Evolutionary conservation across 1,284 basidiomycete genomes (phyloP), one percentile per base, ranked within the genome.

Genomic region (Grifola frondosa): DNA sequence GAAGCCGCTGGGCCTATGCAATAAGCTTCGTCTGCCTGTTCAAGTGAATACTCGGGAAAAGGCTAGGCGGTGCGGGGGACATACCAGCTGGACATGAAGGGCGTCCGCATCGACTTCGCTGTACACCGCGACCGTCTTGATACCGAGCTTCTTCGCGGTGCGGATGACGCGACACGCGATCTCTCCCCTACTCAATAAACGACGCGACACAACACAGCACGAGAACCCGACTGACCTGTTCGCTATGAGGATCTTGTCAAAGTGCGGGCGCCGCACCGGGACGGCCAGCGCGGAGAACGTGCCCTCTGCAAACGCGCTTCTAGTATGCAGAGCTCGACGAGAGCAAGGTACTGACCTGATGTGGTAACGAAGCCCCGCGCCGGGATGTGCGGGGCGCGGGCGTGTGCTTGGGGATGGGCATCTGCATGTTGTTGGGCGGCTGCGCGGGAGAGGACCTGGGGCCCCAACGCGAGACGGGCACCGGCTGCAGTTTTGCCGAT

Each of bases 21-120:
- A 61, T 91, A 95, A 5, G 94, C 93, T 61, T 97, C 94, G 60
- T 97, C 94, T n/a, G 95, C 94, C 85, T 91, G 37, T 16, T n/a
- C n/a, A n/a, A 40, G 24, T 21, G 23, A 15, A 23, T 16, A 26
- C 34, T 25, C 22, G 15, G 28, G 7, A 9, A 19, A 12, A 32
- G 13, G 12, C 26, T 6, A 28, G 26, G 7, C 34, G 8, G 3
- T 31, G 20, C n/a, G 24, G 15, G 42, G 8, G n/a, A 52, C 71
- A 38, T 56, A 84, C 84, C 68, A 88, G 63, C 46, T 77, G 67
- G 17, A 93, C 92, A 65, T 96, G 92, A 42, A 92, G 65, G 0
- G 89, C 78, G 52, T 83, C 71, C 20, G 74, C 75, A 56, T 97
- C 94, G 7, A 83, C 90, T 36, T 92, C 87, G 42, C 88, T 91